Percentiles rank a stretch among this genome's conserved stretches.
Conservation (phyloP, 192 early-diverging fungal species). For the Coemansia sp. region DNA sequence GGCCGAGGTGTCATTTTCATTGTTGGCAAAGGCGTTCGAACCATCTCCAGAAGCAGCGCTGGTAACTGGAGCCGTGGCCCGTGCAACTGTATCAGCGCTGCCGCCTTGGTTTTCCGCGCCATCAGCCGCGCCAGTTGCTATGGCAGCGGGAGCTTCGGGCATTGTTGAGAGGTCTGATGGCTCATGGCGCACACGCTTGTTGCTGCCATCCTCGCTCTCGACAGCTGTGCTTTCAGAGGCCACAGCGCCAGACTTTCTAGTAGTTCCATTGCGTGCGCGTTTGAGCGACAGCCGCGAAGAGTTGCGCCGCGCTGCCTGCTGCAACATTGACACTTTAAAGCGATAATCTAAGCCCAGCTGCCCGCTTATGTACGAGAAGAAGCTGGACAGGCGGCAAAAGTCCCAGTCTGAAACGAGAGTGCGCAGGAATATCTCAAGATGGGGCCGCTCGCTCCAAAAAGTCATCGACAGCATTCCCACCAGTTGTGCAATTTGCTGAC, state of each 20-base stretch:
- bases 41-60: background rate
- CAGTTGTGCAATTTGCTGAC: conserved; percentile 55
- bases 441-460: conserved; percentile 40
- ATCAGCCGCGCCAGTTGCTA: background rate
- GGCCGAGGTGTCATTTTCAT: background rate
- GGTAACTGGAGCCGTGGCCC: background rate
- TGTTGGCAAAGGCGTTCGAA: background rate
- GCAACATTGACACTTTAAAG: conserved; percentile 51
- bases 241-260: conserved; percentile 4
- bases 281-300: conserved; percentile 47
- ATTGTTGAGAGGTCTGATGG: conserved; percentile 4
- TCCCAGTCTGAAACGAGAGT: conserved; percentile 63
- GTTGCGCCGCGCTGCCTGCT: conserved; percentile 53
- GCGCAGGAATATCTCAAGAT: conserved; percentile 55
- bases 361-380: conserved; percentile 62
- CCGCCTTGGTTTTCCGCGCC: background rate
- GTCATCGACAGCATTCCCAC: conserved; percentile 45
- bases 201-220: conserved; percentile 24
- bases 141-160: conserved; percentile 1
- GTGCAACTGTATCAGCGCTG: background rate
- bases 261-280: conserved; percentile 32
- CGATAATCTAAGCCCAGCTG: conserved; percentile 50
- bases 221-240: conserved; percentile 5
- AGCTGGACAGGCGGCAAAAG: conserved; percentile 63
- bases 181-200: conserved; percentile 39